Conservation (phyloP, 495 filamentous ascomycete genomes). For the Xeromyces bisporus region DNA sequence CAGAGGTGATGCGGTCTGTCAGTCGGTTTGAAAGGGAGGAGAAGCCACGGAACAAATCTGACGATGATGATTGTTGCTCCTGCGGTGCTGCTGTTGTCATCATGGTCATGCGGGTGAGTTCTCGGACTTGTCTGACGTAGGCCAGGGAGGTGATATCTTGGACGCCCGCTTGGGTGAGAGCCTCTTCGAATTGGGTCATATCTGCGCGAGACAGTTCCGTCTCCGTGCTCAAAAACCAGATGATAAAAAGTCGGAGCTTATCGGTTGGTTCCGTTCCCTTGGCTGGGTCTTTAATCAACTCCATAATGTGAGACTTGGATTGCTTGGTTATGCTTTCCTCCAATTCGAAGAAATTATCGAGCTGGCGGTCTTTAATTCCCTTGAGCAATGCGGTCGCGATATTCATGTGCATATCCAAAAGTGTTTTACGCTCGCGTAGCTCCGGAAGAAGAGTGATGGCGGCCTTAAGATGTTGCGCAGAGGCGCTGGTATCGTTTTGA, state of each 20-base stretch:
- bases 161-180: constrained; percentile 55
- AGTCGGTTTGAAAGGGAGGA: constrained; percentile 74
- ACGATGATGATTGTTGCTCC: constrained; percentile 44
- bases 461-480: constrained; percentile 86
- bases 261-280: constrained; percentile 77
- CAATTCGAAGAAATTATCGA: constrained; percentile 92
- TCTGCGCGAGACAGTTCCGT: constrained; percentile 68
- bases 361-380: constrained; percentile 82
- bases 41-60: constrained; percentile 75
- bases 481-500: constrained; percentile 72
- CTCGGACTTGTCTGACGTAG: constrained; percentile 83
- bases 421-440: constrained; percentile 75
- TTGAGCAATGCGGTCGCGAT: constrained; percentile 74
- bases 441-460: constrained; percentile 88
- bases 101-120: constrained; percentile 97
- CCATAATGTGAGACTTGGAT: constrained; percentile 74
- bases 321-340: constrained; percentile 92
- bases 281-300: constrained; percentile 60
- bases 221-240: constrained; percentile 95
- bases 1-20: constrained; percentile 85
- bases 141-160: constrained; percentile 54
- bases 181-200: constrained; percentile 76
- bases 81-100: constrained; percentile 72
- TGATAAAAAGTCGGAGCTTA: constrained; percentile 85
- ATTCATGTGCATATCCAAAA: constrained; percentile 98